Evolutionary conservation across 495 filamentous ascomycete species (phyloP).

Genomic region (Evansstolkia leycettana): DNA sequence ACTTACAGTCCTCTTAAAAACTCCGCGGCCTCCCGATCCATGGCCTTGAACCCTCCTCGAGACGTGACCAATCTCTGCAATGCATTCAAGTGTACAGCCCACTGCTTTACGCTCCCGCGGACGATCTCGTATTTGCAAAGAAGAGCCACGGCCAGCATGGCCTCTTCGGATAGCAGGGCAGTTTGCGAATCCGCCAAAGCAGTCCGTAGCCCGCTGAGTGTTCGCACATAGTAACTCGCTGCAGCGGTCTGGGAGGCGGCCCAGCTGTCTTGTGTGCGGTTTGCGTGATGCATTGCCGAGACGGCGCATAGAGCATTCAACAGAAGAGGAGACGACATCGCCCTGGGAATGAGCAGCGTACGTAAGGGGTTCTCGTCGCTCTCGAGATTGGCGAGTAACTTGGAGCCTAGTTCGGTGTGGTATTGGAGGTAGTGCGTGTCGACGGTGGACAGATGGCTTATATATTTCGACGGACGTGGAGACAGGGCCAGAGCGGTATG

Average conservation of each 20-base stretch:
- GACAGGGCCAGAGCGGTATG: constrained; percentile 2
- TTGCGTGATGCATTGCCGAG: constrained; percentile 31
- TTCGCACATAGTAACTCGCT: constrained; percentile 24
- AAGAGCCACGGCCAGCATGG: constrained; percentile 28
- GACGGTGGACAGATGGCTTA: constrained; percentile 20
- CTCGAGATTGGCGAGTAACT: constrained; percentile 29
- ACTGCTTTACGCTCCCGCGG: constrained; percentile 31
- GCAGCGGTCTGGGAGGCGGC: constrained; percentile 21
- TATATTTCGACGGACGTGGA: constrained; percentile 6
- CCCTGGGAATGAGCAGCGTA: constrained; percentile 28
- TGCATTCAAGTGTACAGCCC: constrained; percentile 29
- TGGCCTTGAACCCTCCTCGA: constrained; percentile 22
- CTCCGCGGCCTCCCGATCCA: constrained; percentile 23
- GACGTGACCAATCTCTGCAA: constrained; percentile 26
- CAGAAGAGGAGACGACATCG: constrained; percentile 29
- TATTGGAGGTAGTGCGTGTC: constrained; percentile 35
- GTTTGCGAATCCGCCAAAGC: constrained; percentile 13
- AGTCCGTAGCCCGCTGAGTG: constrained; percentile 22
- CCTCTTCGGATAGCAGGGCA: constrained; percentile 18
- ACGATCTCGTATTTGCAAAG: constrained; percentile 34
- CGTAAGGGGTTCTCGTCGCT: constrained; percentile 29
- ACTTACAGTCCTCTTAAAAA: constrained; percentile 29
- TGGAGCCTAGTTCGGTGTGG: constrained; percentile 28
- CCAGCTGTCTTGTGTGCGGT: constrained; percentile 16
- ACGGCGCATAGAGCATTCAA: constrained; percentile 32